These are phyloP conservation scores for Hypoxylon trugodes DNA, from an alignment of 495 filamentous ascomycete species.

Conservation along the genomic window DNA sequence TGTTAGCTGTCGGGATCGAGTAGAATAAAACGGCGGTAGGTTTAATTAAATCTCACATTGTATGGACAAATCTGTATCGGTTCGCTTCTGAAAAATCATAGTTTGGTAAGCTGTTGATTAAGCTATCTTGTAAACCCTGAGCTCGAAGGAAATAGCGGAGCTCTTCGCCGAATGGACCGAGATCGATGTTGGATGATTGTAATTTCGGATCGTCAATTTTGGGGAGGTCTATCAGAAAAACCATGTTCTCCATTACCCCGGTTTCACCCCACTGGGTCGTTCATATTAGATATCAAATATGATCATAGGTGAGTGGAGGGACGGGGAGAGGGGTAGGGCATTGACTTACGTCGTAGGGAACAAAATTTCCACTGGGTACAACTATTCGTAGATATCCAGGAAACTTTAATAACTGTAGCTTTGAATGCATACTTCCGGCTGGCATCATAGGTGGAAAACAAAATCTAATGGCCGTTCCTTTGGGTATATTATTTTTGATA, in stretches of 20 bases:
- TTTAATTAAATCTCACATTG: slow-evolving; percentile 59
- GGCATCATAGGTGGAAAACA: slow-evolving; percentile 78
- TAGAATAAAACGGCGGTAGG: not conserved
- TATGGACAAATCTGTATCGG: slow-evolving; percentile 80
- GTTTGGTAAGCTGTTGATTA: slow-evolving; percentile 65
- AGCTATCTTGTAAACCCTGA: slow-evolving; percentile 67
- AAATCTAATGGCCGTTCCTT: slow-evolving; percentile 58
- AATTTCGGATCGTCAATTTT: slow-evolving; percentile 50
- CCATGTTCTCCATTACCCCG: slow-evolving; percentile 81
- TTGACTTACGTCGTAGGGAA: slow-evolving; percentile 65
- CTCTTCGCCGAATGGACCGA: slow-evolving; percentile 73
- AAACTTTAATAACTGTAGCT: slow-evolving; percentile 84
- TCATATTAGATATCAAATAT: not conserved
- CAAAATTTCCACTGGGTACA: slow-evolving; percentile 82
- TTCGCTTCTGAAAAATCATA: slow-evolving; percentile 80
- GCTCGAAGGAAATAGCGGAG: slow-evolving; percentile 75
- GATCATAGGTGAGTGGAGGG: no score
- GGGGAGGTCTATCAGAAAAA: slow-evolving; percentile 88
- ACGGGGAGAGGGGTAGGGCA: not conserved
- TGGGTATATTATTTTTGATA: slow-evolving; percentile 59
- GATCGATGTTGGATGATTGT: slow-evolving; percentile 40
- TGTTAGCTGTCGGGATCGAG: slow-evolving; percentile 11
- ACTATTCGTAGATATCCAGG: slow-evolving; percentile 72
- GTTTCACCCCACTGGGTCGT: slow-evolving; percentile 75
- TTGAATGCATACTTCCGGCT: slow-evolving; percentile 80